Base-by-base conservation (phyloP, 2,329 filamentous ascomycete species). In the Phyllosticta capitalensis region DNA sequence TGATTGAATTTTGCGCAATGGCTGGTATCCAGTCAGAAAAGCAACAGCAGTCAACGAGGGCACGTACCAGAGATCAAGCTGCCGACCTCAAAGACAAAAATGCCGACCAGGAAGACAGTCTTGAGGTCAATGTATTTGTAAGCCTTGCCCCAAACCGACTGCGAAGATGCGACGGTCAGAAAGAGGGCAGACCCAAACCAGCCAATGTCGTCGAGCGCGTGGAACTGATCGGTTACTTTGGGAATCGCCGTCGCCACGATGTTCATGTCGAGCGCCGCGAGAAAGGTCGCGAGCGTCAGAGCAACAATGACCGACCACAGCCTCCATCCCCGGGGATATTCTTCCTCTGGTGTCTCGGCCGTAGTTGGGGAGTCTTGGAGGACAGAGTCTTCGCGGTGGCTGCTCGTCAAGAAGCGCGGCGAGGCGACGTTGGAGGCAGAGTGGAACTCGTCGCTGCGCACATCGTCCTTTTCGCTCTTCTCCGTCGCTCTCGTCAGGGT, bases 61-160 rank as follows among this genome's bases (percentile, higher is more conserved):
- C 2, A 20, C 48, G 33, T 57, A 69, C 48, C 81, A 63, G 79
- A 83, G n/a, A 83, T 64, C 9, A 78, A 64, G 0, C 78, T 81
- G 7, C 81, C 81, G 9, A 83, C 21, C 64, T 83, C 79, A 63
- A 84, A 83, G 59, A 81, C 51, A 54, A 65, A 62, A 33, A 73
- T 71, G 19, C 63, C 30, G 6, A 60, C 51, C 7, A 73, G 58
- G 62, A 73, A 75, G 24, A 66, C 63, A 9, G 59, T 65, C 63
- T 75, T 75, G 1, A 70, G 64, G 2, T 65, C 61, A 61, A 73
- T 74, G 65, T 71, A 76, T 38, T 71, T 75, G 65, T 78, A 80
- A 2, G 74, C 67, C 60, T 77, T 76, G 4, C 79, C 79, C 66
- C 74, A 76, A 0, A 72, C 68, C 2, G 76, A 73, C 59, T 80